Conservation (phyloP, 441 rosid species). For the Pelargonium fulgidum region DNA sequence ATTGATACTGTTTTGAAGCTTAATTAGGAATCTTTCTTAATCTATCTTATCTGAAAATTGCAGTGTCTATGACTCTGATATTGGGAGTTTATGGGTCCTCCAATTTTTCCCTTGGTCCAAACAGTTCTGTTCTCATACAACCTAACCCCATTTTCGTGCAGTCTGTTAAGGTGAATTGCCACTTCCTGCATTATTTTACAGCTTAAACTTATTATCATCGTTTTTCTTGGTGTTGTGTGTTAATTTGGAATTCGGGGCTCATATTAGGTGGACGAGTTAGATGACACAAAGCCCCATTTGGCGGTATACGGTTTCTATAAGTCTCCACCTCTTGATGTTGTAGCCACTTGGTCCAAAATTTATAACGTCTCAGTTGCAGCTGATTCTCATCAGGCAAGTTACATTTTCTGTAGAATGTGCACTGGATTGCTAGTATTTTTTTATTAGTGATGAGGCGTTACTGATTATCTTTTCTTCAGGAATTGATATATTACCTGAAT, state of each 20-base stretch:
- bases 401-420: neutral
- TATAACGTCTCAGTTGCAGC: constrained; percentile 31
- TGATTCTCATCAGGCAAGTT: constrained; percentile 56
- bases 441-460: neutral
- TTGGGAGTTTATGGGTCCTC: constrained; percentile 52
- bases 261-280: constrained; percentile 50
- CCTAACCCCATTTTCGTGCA: constrained; percentile 71
- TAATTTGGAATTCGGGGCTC: constrained; percentile 14
- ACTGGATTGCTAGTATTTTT: neutral
- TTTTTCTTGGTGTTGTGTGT: constrained; percentile 11
- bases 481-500: constrained; percentile 54
- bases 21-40: neutral
- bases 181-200: constrained; percentile 5
- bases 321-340: constrained; percentile 52
- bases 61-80: constrained; percentile 45
- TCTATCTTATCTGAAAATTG: neutral
- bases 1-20: too few species aligned
- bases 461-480: constrained; percentile 31
- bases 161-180: constrained; percentile 51
- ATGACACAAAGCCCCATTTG: constrained; percentile 36
- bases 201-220: too few species aligned
- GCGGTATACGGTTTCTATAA: constrained; percentile 47
- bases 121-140: constrained; percentile 45
- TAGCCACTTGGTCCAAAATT: constrained; percentile 42
- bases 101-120: constrained; percentile 50